Percentiles rank a stretch among this genome's conserved stretches.
phyloP scores from a whole-genome alignment of 768 basidiomycete genomes.

The Mycena metata region DNA sequence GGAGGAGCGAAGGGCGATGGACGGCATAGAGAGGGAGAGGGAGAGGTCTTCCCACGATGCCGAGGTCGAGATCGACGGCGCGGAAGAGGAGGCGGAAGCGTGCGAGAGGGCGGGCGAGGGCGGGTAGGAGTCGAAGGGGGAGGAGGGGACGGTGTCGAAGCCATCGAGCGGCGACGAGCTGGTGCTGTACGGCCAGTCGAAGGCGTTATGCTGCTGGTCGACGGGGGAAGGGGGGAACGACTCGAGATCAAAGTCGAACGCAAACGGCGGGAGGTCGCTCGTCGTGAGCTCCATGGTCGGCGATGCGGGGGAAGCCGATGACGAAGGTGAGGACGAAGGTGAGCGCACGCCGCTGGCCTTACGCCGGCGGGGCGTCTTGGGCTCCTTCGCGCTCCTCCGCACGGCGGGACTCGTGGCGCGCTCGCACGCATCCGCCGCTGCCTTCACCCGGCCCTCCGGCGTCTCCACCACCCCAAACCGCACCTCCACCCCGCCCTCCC shows the following conservation, averaged over 20 bases:
- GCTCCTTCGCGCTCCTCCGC: neutral
- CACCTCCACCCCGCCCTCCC: conserved; percentile 21
- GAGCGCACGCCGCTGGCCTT: neutral
- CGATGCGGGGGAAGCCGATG: neutral
- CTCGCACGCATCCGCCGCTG: neutral
- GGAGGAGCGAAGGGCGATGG: neutral
- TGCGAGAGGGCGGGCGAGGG: conserved; percentile 24
- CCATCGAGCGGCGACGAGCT: conserved; percentile 3
- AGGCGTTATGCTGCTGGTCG: conserved; percentile 7
- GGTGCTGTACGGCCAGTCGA: conserved; percentile 22
- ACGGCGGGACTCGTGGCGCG: neutral
- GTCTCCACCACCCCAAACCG: conserved; percentile 28
- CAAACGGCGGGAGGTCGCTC: neutral
- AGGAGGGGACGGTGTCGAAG: neutral
- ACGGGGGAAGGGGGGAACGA: neutral
- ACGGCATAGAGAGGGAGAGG: neutral
- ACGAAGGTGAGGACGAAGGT: neutral
- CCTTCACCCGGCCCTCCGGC: conserved; percentile 20
- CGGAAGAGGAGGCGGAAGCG: conserved; percentile 4
- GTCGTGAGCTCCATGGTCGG: neutral
- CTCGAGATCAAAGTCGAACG: conserved; percentile 8
- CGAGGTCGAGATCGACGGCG: neutral
- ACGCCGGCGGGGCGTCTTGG: conserved; percentile 3
- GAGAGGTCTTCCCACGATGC: conserved; percentile 24
- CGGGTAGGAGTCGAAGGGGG: conserved; percentile 14